Evolutionary conservation across 2,329 filamentous ascomycete genomes (phyloP).

Genomic region (Sporothrix variecibatus): DNA sequence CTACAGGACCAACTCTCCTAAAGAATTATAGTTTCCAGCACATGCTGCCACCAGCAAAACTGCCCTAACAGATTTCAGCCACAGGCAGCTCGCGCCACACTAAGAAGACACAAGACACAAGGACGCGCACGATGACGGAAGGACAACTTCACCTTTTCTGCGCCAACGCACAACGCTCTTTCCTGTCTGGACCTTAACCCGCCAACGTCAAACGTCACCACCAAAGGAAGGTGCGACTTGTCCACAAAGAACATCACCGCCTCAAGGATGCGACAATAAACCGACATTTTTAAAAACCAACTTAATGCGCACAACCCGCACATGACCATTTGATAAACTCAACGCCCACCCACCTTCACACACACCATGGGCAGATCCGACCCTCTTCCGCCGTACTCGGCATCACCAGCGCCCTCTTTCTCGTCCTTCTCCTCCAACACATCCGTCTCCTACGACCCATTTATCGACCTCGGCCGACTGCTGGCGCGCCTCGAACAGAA

Average conservation of each 20-base stretch:
- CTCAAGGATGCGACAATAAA: too few relatives aligned
- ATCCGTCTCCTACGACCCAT: conserved; percentile 37
- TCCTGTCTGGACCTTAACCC: not conserved
- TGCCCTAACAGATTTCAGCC: not conserved
- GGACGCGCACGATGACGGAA: conserved; percentile 3
- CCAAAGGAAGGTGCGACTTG: not conserved
- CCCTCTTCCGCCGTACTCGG: conserved; percentile 17
- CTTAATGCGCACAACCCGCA: not conserved
- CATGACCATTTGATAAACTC: not conserved
- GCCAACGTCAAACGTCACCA: conserved; percentile 7
- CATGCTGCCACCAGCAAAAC: not conserved
- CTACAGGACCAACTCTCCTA: not conserved
- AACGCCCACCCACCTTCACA: too few relatives aligned
- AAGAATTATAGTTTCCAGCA: too few relatives aligned
- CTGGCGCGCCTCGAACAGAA: conserved; percentile 66
- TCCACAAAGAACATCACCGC: not conserved
- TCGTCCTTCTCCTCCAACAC: not conserved
- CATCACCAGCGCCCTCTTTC: not conserved
- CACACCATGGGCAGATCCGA: conserved; percentile 24
- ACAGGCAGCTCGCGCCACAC: conserved; percentile 21
- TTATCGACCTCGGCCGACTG: conserved; percentile 62
- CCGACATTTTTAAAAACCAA: not conserved
- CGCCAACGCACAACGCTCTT: not conserved
- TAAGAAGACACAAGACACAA: not conserved
- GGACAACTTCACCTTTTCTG: conserved; percentile 18